Conservation (phyloP, 192 early-diverging fungal genomes). For the Dissophora globulifera region DNA sequence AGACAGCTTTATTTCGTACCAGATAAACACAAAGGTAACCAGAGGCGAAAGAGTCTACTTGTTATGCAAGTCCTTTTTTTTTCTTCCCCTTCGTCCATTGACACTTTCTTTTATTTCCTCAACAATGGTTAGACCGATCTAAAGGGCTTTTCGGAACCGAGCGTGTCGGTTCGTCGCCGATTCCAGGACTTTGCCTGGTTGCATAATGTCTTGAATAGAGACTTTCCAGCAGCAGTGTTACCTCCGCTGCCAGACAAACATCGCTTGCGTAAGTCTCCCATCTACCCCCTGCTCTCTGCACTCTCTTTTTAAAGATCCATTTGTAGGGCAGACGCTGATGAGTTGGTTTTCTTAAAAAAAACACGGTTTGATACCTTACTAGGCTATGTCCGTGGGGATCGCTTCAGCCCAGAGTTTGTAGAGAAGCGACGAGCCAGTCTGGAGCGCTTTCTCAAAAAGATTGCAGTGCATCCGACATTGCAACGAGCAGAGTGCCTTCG, state of each 20-base stretch:
- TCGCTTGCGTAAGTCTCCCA: slow-evolving; percentile 72
- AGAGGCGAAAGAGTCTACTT: too few relatives aligned
- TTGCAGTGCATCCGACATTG: slow-evolving; percentile 84
- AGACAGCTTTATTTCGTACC: slow-evolving; percentile 84
- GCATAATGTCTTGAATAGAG: slow-evolving; percentile 74
- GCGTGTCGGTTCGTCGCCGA: slow-evolving; percentile 81
- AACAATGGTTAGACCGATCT: slow-evolving; percentile 69
- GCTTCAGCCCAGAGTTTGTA: slow-evolving; percentile 94
- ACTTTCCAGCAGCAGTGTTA: slow-evolving; percentile 84
- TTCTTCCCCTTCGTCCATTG: slow-evolving; percentile 21
- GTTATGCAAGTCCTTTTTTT: too few relatives aligned
- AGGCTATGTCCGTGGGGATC: slow-evolving; percentile 96
- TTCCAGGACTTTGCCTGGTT: slow-evolving; percentile 97
- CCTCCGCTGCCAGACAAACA: slow-evolving; percentile 94
- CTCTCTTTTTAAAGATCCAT: too few relatives aligned
- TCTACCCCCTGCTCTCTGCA: not conserved
- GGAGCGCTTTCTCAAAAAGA: slow-evolving; percentile 86
- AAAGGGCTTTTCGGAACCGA: slow-evolving; percentile 60
- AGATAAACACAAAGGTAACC: slow-evolving; percentile 79
- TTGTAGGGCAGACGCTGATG: too few relatives aligned
- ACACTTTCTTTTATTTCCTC: slow-evolving; percentile 13
- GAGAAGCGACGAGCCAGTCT: slow-evolving; percentile 80
- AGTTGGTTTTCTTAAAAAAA: too few relatives aligned
- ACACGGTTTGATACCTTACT: too few relatives aligned
- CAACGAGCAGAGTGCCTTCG: slow-evolving; percentile 74